Conservation (phyloP, 305 asterid species). For the Andrographis paniculata region DNA sequence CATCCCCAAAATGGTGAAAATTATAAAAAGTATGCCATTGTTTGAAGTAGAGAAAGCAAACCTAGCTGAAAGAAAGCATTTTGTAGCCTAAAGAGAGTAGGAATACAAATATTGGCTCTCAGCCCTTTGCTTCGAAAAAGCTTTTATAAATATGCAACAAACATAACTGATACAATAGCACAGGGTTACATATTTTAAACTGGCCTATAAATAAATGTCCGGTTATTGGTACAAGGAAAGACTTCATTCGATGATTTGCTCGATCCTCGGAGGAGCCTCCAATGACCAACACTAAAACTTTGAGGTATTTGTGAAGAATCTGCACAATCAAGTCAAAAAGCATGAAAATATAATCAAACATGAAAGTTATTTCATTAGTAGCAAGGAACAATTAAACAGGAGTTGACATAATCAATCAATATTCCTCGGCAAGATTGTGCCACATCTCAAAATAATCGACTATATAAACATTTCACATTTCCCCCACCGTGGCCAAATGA, state of each 20-base stretch:
- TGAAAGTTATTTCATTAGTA: neutral
- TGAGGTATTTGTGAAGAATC: slow-evolving; percentile 82
- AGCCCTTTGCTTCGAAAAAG: neutral
- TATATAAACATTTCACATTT: no score
- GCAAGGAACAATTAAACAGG: neutral
- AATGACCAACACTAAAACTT: slow-evolving; percentile 80
- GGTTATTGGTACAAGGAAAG: slow-evolving; percentile 65
- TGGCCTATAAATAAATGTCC: slow-evolving; percentile 44
- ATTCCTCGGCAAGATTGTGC: no score
- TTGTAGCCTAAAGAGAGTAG: neutral
- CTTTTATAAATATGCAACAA: neutral
- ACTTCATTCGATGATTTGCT: slow-evolving; percentile 71
- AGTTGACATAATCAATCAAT: no score
- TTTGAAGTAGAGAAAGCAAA: no score
- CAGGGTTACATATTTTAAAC: neutral
- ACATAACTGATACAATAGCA: neutral
- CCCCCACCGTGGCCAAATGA: no score
- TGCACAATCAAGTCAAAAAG: slow-evolving; percentile 75
- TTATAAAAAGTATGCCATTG: no score
- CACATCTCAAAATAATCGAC: no score
- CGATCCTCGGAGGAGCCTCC: slow-evolving; percentile 95
- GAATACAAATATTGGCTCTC: neutral
- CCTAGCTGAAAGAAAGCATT: neutral
- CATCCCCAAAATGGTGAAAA: no score
- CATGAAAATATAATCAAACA: slow-evolving; percentile 31